Conservation (phyloP, 202 grass and related monocot species). For the Hordeum pubiflorum region DNA sequence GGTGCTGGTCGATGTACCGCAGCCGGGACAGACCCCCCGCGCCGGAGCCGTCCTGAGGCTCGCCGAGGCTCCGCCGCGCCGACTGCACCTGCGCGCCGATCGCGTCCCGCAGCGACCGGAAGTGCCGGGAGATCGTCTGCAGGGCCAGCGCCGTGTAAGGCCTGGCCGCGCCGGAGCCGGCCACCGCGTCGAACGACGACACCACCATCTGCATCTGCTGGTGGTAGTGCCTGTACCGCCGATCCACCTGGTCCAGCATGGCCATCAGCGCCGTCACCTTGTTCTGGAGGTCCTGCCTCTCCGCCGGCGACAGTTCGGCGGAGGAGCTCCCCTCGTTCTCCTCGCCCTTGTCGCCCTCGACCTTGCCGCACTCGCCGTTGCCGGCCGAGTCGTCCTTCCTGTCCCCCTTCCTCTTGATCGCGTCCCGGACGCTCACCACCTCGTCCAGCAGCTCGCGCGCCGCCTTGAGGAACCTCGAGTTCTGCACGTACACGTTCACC, state of each 20-base stretch:
- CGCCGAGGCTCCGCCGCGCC: constrained; percentile 63
- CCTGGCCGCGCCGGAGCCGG: constrained; percentile 53
- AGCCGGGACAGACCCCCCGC: constrained; percentile 65
- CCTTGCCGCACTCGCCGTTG: constrained; percentile 38
- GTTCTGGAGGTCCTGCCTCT: constrained; percentile 90
- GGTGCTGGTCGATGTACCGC: constrained; percentile 87
- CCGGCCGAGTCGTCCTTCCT: constrained; percentile 41
- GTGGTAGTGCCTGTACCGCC: constrained; percentile 81
- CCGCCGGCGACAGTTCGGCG: constrained; percentile 60
- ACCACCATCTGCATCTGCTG: constrained; percentile 79
- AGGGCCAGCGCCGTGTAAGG: constrained; percentile 89
- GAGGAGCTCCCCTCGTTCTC: constrained; percentile 43
- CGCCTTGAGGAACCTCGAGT: constrained; percentile 65
- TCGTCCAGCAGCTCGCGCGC: constrained; percentile 75
- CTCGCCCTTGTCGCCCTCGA: constrained; percentile 42
- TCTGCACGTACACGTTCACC: constrained; percentile 52
- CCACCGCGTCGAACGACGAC: constrained; percentile 66
- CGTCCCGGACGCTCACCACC: constrained; percentile 62
- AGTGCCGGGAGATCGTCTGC: constrained; percentile 89
- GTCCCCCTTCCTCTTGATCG: constrained; percentile 49
- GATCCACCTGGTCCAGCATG: constrained; percentile 91
- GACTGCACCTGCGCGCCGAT: constrained; percentile 68
- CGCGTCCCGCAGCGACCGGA: constrained; percentile 81
- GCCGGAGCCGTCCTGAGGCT: constrained; percentile 42
- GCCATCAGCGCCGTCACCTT: constrained; percentile 78